Evolutionary conservation across 2,329 filamentous ascomycete genomes (phyloP), one percentile per base, ranked within the genome.

Genomic region (Orbilia blumenaviensis): DNA sequence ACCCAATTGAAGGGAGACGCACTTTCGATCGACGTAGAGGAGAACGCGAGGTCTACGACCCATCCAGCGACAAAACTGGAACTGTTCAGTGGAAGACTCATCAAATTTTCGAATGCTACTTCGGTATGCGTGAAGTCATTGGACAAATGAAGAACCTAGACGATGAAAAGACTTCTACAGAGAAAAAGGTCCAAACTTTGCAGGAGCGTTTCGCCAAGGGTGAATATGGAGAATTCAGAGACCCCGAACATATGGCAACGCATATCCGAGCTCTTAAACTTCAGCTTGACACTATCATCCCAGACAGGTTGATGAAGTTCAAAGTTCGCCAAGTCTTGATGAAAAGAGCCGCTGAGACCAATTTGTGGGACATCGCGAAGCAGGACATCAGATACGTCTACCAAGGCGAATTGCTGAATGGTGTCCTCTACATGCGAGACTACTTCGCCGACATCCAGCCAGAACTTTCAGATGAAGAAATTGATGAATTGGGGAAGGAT

Each of bases 341-440:
- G 32, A 74, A 67, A 18, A 62, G 50, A n/a, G 61, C 44, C 10
- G 69, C 29, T 0, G 61, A 74, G 25, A 48, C 12, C 9, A 44
- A 66, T 9, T 36, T 74, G 42, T 74, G 69, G 69, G 52, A 74
- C 41, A 52, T 74, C n/a, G 69, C 61, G 14, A 67, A 66, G 54
- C 29, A 62, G 34, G 69, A 74, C 21, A 5, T 61, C 5, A 60
- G 27, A 34, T 50, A 54, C 16, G 25, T 62, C 1, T 74, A 62
- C 42, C 25, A 3, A 10, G 62, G 69, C 6, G 42, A 66, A n/a
- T 62, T 74, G 61, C 23, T 74, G 7, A 14, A 44, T 23, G 69
- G 69, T 8, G 52, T 74, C n/a, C 9, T 74, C 5, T 23, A 3
- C 9, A 32, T 66, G 32, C 32, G 62, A 23, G 50, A 62, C 14